Base-by-base conservation (phyloP, 345 rosid genomes). In the Dovyalis caffra region DNA sequence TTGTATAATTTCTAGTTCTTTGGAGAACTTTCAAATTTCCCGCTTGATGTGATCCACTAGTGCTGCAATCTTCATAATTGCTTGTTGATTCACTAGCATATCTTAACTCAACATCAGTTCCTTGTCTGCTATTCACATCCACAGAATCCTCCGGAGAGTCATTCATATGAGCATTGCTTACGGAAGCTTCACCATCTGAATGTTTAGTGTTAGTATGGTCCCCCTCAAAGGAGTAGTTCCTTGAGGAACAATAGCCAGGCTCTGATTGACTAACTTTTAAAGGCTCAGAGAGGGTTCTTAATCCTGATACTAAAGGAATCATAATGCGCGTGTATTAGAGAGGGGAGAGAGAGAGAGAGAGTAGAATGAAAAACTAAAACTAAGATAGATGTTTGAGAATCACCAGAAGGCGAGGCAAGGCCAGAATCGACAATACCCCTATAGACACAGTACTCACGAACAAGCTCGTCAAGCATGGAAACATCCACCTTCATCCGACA, bases 391-490 rank as follows among this genome's bases (percentile, higher is more conserved):
- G 78, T 74, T 69, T 21, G 14, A 71, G 68, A 79, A 82, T 88
- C 70, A 91, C 86, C 89, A 65, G 83, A 74, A 73, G 76, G 57
- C 53, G 72, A 32, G 25, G 79, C 25, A 73, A 72, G 43, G 74
- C 84, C 86, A 74, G 90, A 86, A 53, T 87, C 89, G 16, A 92
- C 86, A 67, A 95, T 89, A 71, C 99, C 99, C 86, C 99, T 85
- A 65, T 91, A 95, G 43, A 95, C 86, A 86, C 98, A 95, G 76
- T 95, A 95, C 84, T 95, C 98, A 18, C 74, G 89, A 33, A 95
- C 93, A 74, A 92, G 93, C 79, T 87, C 94, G 75, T 95, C 99
- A 60, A 92, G 94, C 82, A 86, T 77, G 16, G 92, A 80, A 75
- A 88, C 85, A 81, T 92, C 88, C 77, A 92, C 78, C 68, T 86